Evolutionary conservation across 1,139 yeast species (phyloP).

Genomic region (Debaryomyces psychrophilus): DNA sequence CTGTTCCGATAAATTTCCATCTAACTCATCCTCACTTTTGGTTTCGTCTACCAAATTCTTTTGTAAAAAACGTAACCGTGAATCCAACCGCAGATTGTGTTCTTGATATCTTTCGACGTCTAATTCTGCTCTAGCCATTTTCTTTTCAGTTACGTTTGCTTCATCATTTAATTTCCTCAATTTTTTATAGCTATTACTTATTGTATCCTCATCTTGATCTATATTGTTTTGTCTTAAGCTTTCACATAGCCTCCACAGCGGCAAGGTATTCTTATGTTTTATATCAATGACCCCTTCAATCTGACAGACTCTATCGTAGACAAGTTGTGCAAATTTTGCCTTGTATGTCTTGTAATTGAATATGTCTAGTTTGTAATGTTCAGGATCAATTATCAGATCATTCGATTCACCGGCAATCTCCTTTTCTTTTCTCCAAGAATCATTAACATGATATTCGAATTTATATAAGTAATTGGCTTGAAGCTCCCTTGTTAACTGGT

Average conservation of each 20-base stretch:
- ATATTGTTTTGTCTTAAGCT: slow-evolving; percentile 51
- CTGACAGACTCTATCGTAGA: slow-evolving; percentile 39
- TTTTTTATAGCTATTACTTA: slow-evolving; percentile 52
- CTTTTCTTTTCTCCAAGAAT: background rate
- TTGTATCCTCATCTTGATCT: slow-evolving; percentile 52
- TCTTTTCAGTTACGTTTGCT: slow-evolving; percentile 50
- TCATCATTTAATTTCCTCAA: slow-evolving; percentile 53
- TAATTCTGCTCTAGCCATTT: slow-evolving; percentile 44
- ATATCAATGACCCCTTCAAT: slow-evolving; percentile 33
- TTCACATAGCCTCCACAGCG: slow-evolving; percentile 42
- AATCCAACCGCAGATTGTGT: slow-evolving; percentile 20
- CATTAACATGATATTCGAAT: slow-evolving; percentile 9
- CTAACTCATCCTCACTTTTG: slow-evolving; percentile 10
- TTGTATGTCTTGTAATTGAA: slow-evolving; percentile 43
- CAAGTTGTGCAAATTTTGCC: slow-evolving; percentile 41
- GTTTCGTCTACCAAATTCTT: slow-evolving; percentile 4
- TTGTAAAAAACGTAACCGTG: slow-evolving; percentile 24
- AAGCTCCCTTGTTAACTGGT: slow-evolving; percentile 29
- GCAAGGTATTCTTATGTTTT: slow-evolving; percentile 28
- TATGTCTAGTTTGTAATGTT: slow-evolving; percentile 18
- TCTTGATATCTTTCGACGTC: slow-evolving; percentile 29
- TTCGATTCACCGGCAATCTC: background rate
- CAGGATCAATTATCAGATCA: slow-evolving; percentile 11
- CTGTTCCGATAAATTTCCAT: slow-evolving; percentile 26
- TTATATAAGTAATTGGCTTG: slow-evolving; percentile 18